Conservation (phyloP, 768 basidiomycete species). For the Auriscalpium orientale region DNA sequence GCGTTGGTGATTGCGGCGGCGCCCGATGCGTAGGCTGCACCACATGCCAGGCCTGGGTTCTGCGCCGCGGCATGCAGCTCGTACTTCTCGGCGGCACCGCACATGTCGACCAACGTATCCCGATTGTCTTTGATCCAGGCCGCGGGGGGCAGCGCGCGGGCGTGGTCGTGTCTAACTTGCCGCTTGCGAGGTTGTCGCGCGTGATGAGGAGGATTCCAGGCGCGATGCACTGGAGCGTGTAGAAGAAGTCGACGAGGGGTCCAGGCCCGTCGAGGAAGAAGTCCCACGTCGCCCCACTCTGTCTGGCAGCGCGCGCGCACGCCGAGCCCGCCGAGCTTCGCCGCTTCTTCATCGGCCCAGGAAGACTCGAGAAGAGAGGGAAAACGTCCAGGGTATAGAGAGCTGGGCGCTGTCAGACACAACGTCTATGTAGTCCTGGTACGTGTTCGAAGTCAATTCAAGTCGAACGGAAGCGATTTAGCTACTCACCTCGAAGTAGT, state of each 20-base stretch:
- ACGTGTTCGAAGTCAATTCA: too few relatives aligned
- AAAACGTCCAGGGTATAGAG: too few relatives aligned
- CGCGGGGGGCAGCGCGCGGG: not conserved
- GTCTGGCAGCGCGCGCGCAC: not conserved
- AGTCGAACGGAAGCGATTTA: too few relatives aligned
- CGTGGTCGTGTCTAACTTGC: not conserved
- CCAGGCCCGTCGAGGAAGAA: not conserved
- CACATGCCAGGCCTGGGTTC: not conserved
- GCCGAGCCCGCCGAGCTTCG: not conserved
- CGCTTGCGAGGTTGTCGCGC: not conserved
- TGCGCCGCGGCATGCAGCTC: not conserved
- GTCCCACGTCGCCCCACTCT: not conserved
- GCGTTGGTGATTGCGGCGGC: too few relatives aligned
- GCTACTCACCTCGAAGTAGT: too few relatives aligned
- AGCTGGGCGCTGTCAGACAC: too few relatives aligned
- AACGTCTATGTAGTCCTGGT: too few relatives aligned
- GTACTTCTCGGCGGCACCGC: not conserved
- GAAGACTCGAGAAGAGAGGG: too few relatives aligned
- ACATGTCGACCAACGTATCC: not conserved
- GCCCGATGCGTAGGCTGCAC: too few relatives aligned
- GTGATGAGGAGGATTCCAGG: not conserved
- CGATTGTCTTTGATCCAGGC: not conserved
- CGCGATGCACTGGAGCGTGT: not conserved
- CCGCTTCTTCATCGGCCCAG: not conserved
- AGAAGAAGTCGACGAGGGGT: not conserved